Base-by-base conservation (phyloP, 305 asterid genomes). In the Plantago lanceolata region DNA sequence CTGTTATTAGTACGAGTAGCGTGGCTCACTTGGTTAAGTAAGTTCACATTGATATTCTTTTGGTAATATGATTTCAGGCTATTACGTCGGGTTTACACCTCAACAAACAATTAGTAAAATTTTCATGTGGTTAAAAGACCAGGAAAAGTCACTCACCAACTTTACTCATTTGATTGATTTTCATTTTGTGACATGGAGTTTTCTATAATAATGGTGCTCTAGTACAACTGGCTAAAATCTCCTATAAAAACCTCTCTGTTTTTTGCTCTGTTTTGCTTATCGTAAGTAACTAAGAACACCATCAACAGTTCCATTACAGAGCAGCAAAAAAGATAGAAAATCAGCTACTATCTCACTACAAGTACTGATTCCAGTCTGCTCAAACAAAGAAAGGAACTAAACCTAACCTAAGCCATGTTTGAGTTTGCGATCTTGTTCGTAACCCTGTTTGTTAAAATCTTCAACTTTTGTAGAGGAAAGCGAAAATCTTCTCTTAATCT, bases 371-470 rank as follows among this genome's bases (percentile, higher is more conserved):
- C 47, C 48, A 65, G 19, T 68, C 49, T 76, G 43, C 60, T 64
- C 21, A 63, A 59, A 53, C 28, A 43, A 29, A 47, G 45, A 59
- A 60, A 51, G 11, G 7, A 33, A 31, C 0, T 2, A 31, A 31
- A 31, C 2, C n/a, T n/a, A 31, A 8, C 8, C 8, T 2, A 6
- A 33, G 40, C 66, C 62, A 82, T 85, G 91, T 74, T 66, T 21
- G 74, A 57, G 48, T 67, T 85, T 48, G 53, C 60, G 71, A 78
- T 85, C 60, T 71, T 78, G 52, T 75, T 83, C 61, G 68, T 89
- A 47, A 54, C 68, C 66, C 37, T 82, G 19, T 73, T 78, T 35
- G 57, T 83, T 26, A 45, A 78, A 33, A 37, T 78, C 61, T 62
- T 74, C 33, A 81, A 76, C 40, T 60, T 76, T 26, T 40, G 51